phyloP scores from a whole-genome alignment of 148 eudicot species.

The Persicaria maculosa region DNA sequence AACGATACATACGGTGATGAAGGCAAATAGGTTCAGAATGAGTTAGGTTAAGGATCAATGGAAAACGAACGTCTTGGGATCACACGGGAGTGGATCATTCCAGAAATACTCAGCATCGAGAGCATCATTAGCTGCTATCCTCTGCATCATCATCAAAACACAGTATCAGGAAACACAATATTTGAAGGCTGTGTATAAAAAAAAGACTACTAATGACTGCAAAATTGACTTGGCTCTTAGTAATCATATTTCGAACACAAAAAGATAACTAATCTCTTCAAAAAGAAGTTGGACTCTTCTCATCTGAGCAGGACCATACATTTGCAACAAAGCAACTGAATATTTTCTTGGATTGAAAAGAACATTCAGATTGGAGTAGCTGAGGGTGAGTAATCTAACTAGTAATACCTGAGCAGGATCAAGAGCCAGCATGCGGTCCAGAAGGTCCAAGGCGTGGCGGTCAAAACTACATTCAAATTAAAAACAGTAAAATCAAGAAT shows the following conservation, averaged over 20 bases:
- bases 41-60: slow-evolving; percentile 1
- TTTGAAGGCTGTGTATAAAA: not conserved
- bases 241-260: not conserved
- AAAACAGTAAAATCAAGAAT: not conserved
- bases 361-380: not conserved
- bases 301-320: not conserved
- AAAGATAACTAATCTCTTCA: not conserved
- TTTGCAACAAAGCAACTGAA: not conserved
- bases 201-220: not conserved
- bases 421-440: slow-evolving; percentile 84
- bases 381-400: slow-evolving; percentile 5
- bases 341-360: slow-evolving; percentile 4
- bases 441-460: slow-evolving; percentile 76
- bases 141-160: slow-evolving; percentile 29
- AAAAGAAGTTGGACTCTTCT: not conserved
- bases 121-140: slow-evolving; percentile 81
- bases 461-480: slow-evolving; percentile 49
- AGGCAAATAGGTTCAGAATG: not conserved
- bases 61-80: slow-evolving; percentile 66
- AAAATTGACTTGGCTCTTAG: too few relatives aligned
- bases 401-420: slow-evolving; percentile 73
- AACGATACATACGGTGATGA: not conserved
- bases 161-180: not conserved
- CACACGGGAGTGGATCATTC: slow-evolving; percentile 89
- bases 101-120: slow-evolving; percentile 95